Evolutionary conservation across 345 rosid species (phyloP).

Genomic region (Hypericum perforatum): DNA sequence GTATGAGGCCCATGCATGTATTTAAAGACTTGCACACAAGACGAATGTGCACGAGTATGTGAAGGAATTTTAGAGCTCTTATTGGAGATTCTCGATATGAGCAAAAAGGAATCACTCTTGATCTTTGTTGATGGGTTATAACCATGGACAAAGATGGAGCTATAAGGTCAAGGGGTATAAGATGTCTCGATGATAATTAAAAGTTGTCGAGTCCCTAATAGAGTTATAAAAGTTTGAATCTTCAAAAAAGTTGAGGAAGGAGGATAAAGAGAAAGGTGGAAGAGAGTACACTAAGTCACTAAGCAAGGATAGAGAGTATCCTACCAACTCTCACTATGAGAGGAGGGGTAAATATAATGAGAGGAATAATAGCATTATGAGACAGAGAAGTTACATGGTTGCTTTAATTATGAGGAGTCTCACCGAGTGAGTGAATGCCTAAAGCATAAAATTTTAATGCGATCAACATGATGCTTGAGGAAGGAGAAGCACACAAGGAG

Average conservation of each 20-base stretch:
- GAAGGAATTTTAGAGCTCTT: conserved; percentile 1
- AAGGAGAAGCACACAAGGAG: not conserved
- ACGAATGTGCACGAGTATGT: not conserved
- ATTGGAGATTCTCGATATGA: not conserved
- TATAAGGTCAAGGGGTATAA: not conserved
- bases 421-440: no score
- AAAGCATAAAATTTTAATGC: no score
- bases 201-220: not conserved
- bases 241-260: no score
- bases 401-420: not conserved
- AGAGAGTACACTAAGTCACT: no score
- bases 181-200: not conserved
- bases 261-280: not conserved
- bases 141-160: no score
- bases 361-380: no score
- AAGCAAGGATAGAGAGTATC: no score
- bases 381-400: no score
- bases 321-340: no score
- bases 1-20: not conserved
- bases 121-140: no score
- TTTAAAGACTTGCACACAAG: not conserved
- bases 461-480: not conserved
- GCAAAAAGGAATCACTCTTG: no score
- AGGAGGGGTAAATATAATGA: not conserved
- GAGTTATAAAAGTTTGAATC: no score